phyloP scores from a whole-genome alignment of 2,329 filamentous ascomycete genomes.

The Leptographium wingfieldii region DNA sequence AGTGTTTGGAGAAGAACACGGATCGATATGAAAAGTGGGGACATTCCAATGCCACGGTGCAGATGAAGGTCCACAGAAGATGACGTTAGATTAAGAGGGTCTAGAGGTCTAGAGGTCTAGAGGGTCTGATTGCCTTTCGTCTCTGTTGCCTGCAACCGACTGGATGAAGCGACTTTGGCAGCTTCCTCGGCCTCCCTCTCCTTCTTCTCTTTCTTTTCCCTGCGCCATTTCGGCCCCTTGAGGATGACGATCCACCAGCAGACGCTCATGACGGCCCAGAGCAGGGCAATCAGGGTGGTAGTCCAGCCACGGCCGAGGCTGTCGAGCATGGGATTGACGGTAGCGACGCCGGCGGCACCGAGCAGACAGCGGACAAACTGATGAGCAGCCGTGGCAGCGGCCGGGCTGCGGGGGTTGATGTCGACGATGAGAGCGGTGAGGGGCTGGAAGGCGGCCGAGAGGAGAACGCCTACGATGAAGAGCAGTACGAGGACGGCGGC shows the following conservation, averaged over 20 bases:
- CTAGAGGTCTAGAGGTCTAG: no score
- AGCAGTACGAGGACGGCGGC: slow-evolving; percentile 27
- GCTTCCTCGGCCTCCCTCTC: background rate
- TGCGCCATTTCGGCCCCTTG: slow-evolving; percentile 14
- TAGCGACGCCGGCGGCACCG: background rate
- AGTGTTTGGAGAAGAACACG: no score
- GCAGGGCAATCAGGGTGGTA: slow-evolving; percentile 13
- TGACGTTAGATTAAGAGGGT: no score
- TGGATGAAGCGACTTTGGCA: no score
- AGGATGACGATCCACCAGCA: slow-evolving; percentile 16
- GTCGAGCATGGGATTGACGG: background rate
- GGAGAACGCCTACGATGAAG: slow-evolving; percentile 21
- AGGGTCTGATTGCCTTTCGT: background rate
- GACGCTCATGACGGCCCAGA: slow-evolving; percentile 14
- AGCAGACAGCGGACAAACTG: background rate
- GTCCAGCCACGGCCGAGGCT: slow-evolving; percentile 7
- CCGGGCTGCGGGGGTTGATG: background rate
- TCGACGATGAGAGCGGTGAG: background rate
- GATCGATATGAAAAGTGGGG: no score
- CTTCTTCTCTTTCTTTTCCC: slow-evolving; percentile 2
- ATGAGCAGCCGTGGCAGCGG: background rate
- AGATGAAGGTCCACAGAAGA: no score
- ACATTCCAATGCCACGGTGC: no score
- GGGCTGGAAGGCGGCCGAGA: background rate
- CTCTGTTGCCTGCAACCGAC: no score